Conservation (phyloP, 352 stramenopile species). For the Albugo candida region DNA sequence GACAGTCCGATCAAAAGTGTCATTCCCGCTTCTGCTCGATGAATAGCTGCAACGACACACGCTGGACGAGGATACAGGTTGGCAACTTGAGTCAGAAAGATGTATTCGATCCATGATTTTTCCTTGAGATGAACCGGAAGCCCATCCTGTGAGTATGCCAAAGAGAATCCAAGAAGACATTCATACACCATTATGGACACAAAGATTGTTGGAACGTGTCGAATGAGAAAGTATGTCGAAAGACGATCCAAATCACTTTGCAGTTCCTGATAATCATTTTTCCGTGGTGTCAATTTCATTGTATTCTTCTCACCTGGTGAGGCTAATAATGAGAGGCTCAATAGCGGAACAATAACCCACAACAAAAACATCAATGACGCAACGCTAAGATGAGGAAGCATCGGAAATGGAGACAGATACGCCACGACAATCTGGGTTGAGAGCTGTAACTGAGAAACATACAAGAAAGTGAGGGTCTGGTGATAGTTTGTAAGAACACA, state of each 20-base stretch:
- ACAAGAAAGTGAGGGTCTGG: conserved; percentile 70
- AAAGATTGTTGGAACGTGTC: conserved; percentile 43
- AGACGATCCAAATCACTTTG: conserved; percentile 36
- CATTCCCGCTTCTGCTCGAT: conserved; percentile 61
- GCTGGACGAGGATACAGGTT: conserved; percentile 26
- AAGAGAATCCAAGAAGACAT: conserved; percentile 41
- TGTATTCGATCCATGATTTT: conserved; percentile 43
- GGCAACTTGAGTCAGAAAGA: conserved; percentile 23
- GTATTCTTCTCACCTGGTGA: conserved; percentile 40
- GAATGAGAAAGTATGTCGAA: conserved; percentile 40
- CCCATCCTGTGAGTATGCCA: conserved; percentile 10
- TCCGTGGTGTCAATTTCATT: conserved; percentile 72
- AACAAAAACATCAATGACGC: conserved; percentile 69
- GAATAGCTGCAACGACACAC: conserved; percentile 26
- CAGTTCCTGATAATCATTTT: conserved; percentile 57
- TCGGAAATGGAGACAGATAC: conserved; percentile 53
- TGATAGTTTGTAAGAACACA: conserved; percentile 71
- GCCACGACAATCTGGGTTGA: conserved; percentile 46
- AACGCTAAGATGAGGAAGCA: conserved; percentile 51
- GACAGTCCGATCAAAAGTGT: conserved; percentile 42
- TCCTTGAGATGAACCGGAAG: conserved; percentile 7
- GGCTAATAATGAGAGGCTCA: conserved; percentile 64
- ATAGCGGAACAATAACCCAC: conserved; percentile 49
- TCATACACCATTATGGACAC: conserved; percentile 45
- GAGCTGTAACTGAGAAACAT: conserved; percentile 66